Evolutionary conservation across 805 yeast genomes (phyloP), one percentile per base, ranked within the genome.

Genomic region (Candida germanica): DNA sequence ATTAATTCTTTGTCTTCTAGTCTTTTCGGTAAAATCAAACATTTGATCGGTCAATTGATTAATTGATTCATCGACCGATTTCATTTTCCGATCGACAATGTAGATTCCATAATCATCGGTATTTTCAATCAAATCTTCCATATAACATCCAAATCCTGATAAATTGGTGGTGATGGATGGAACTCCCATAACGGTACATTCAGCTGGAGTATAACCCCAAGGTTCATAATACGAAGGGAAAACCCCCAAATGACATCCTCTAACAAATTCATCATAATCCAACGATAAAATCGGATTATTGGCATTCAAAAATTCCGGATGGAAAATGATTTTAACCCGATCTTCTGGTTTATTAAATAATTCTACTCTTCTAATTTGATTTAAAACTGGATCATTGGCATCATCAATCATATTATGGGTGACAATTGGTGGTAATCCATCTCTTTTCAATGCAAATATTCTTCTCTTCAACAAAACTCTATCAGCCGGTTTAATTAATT

Each of bases 121-220:
- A 52, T 87, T 86, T 58, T 91, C 97, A 58, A 91, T 91, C 46
- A 91, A 72, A 59, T 91, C 97, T 64, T 91, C 98, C 98, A 91
- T 91, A 66, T 91, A 91, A 48, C 98, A 94, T 33, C 98, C 98
- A 57, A 91, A 91, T 1, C 98, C 98, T 2, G 96, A 87, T 42
- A 91, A 67, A 59, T 91, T 91, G 27, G 98, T 91, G 8, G 98
- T 91, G 53, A 91, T 86, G 5, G 96, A 87, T 12, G 98, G 98
- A 41, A 93, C 95, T 38, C 98, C 98, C 98, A 91, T 91, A 16
- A 93, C 98, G 0, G 98, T 91, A 69, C 98, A 93, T 61, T 91
- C 98, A 6, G 98, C 98, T 3, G 98, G 98, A 2, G 98, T 91
- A 62, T 91, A 91, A 26, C 98, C 98, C 98, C 98, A 91, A 3